Percentiles rank a stretch among this genome's conserved stretches.
These are phyloP conservation scores for Nematocida minor DNA, from an alignment of 371 early-diverging fungal genomes.

Conservation along the genomic window DNA sequence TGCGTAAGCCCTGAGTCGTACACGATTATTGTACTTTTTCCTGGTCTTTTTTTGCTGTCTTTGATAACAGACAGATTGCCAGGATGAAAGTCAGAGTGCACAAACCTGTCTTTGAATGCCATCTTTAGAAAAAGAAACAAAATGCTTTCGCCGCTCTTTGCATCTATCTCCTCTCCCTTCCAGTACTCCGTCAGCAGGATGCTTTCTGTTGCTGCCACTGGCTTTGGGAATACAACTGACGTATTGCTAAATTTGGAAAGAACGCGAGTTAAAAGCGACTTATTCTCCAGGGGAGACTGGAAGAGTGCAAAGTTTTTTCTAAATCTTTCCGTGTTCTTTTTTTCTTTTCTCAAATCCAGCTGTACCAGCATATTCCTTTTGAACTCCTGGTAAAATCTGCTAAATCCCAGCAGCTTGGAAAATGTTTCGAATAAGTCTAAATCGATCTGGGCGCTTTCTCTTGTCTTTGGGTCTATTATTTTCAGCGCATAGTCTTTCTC, in stretches of 20 bases:
- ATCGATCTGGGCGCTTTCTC: slow-evolving; percentile 70
- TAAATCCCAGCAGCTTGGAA: slow-evolving; percentile 71
- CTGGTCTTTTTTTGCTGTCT: neutral
- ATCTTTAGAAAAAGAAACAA: slow-evolving; percentile 68
- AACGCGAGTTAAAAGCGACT: neutral
- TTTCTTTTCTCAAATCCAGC: slow-evolving; percentile 76
- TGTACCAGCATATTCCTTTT: slow-evolving; percentile 81
- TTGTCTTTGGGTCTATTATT: slow-evolving; percentile 77
- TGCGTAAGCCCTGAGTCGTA: slow-evolving; percentile 44
- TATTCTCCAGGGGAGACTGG: neutral
- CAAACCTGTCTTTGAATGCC: slow-evolving; percentile 68
- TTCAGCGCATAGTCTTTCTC: slow-evolving; percentile 78
- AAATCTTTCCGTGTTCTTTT: slow-evolving; percentile 70
- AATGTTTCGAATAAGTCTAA: neutral
- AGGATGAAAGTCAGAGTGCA: slow-evolving; percentile 54
- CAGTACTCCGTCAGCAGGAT: slow-evolving; percentile 30
- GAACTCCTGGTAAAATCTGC: slow-evolving; percentile 78
- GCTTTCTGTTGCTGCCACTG: slow-evolving; percentile 42
- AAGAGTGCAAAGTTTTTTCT: slow-evolving; percentile 67
- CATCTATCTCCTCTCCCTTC: slow-evolving; percentile 39
- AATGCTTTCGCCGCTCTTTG: slow-evolving; percentile 65
- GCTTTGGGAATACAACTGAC: slow-evolving; percentile 39
- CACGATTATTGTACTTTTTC: neutral
- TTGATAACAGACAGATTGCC: slow-evolving; percentile 29
- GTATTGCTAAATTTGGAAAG: slow-evolving; percentile 31